Evolutionary conservation across 75 land plant genomes (phyloP).

Genomic region (Chamaecyparis obtusa): DNA sequence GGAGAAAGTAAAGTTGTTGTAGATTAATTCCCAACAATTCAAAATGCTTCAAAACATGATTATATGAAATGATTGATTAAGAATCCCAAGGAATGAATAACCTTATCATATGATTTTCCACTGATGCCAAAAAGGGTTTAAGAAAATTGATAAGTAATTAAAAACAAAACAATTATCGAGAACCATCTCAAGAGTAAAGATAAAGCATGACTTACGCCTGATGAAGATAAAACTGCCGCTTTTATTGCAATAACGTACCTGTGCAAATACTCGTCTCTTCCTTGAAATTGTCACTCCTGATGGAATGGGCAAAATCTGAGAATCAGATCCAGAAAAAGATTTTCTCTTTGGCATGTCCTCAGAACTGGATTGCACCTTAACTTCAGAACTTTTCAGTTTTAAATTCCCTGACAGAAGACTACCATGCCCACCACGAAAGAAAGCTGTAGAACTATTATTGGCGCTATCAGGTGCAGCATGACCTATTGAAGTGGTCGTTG

Average conservation of each 20-base stretch:
- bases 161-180: neutral
- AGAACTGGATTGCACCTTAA: constrained; percentile 32
- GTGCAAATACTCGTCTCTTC: constrained; percentile 75
- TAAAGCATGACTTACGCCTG: neutral
- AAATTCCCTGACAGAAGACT: constrained; percentile 21
- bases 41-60: neutral
- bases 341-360: constrained; percentile 39
- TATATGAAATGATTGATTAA: neutral
- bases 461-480: constrained; percentile 34
- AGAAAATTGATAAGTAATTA: neutral
- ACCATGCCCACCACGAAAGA: constrained; percentile 30
- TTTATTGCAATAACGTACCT: constrained; percentile 45
- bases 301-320: constrained; percentile 43
- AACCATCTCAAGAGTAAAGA: neutral
- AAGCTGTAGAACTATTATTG: constrained; percentile 19
- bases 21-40: neutral
- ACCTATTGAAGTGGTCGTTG: constrained; percentile 28
- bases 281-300: constrained; percentile 66
- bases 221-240: neutral
- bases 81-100: neutral
- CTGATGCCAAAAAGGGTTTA: neutral
- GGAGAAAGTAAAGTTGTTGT: neutral
- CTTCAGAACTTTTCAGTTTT: constrained; percentile 35
- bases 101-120: neutral
- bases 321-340: constrained; percentile 43